Evolutionary conservation across 371 early-diverging fungal genomes (phyloP), one percentile per base, ranked within the genome.

Genomic region (Mortierella sp.): DNA sequence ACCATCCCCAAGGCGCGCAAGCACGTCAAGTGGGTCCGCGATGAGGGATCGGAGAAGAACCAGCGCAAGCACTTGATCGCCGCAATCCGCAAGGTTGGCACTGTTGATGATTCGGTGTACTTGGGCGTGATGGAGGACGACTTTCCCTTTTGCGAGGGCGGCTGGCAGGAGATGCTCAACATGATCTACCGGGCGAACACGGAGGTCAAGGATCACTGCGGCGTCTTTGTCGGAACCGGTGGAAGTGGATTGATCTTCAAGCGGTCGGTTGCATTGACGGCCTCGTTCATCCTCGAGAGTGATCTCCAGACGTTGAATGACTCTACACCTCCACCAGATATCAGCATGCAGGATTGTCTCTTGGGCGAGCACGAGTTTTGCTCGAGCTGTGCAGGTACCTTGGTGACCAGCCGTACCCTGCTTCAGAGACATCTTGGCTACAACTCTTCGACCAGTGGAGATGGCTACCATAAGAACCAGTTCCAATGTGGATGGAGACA

Each of bases 401-500:
- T 93, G 57, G 90, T 92, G 26, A 92, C 88, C 9, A 92, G 91
- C 72, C 89, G 90, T 70, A 90, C 89, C 11, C 72, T 93, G 51
- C 82, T 91, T 19, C 92, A 91, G 88, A 88, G 90, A 51, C 92
- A 93, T 88, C 89, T 93, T 69, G 93, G 93, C 13, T 92, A 89
- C 72, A 93, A 93, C 75, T 89, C 92, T 31, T 91, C 91, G 21
- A 93, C 92, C 24, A 92, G 92, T 74, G 77, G 82, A 9, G 91
- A 91, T 59, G 87, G 92, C n/a, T 93, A 93, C 76, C 88, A 89
- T 72, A 89, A 90, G 74, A 82, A 90, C 61, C 90, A 91, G 74
- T 93, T 91, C 73, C 93, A 93, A 69, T 93, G 93, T 80, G 92
- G 92, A 8, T 93, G 93, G 93, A 88, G 93, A 67, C 92, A 93